Base-by-base conservation (phyloP, 1,139 yeast genomes). In the Diutina pseudorugosa region DNA sequence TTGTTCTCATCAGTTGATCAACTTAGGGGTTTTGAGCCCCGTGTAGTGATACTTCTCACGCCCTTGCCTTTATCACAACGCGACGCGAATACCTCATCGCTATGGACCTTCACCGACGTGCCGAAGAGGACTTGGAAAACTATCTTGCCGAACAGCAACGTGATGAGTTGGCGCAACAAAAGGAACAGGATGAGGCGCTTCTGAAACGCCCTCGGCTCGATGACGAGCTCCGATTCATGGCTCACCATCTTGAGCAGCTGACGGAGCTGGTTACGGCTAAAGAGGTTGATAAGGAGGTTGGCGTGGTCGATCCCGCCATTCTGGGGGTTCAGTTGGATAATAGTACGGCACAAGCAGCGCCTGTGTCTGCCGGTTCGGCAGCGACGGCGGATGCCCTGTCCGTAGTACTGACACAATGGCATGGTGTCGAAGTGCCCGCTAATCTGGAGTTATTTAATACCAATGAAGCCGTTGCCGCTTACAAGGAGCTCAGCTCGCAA, bases 381-480 rank as follows among this genome's bases (percentile, higher is more conserved):
- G 11, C 30, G 7, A 5, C 47, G 4, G 19, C 18, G 5, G 33
- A 20, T 20, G 25, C n/a, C 2, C n/a, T 16, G 30, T 7, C n/a
- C 14, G 18, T n/a, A 12, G 36, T 4, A 2, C 41, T 18, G 40
- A 33, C 49, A 4, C n/a, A 7, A 9, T 45, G 49, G 49, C 36
- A 45, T 16, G 49, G 49, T 14, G 27, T 45, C 3, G 49, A 25
- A 16, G 49, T 59, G n/a, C 61, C 61, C 1, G 55, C 57, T 51
- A 50, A 72, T 55, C 73, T 78, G 9, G 78, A 69, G 49, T 66
- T 75, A 2, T 60, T 71, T 52, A 69, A 66, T 42, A 68, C 77
- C 11, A 70, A 67, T 53, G 60, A 70, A 11, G 78, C 78, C 0
- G 66, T 70, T 51, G 75, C 73, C 1, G 76, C 77, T 1, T 74